Percentiles rank a stretch among this genome's conserved stretches.
phyloP scores from a whole-genome alignment of 1,139 yeast species.

The Taphrina betulina region DNA sequence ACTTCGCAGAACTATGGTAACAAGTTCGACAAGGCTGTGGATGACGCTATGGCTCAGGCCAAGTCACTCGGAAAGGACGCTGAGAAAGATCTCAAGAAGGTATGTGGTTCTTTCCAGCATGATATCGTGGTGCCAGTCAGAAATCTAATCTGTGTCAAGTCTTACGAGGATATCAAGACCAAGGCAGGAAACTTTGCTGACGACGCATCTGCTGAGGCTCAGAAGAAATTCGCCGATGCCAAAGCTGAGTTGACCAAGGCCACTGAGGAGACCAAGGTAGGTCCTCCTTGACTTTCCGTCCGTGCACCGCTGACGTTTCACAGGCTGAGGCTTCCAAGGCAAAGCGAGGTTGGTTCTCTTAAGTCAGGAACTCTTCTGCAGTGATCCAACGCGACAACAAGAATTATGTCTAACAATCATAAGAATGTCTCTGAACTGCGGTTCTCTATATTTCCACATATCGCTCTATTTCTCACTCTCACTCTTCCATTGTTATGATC shows the following conservation, averaged over 20 bases:
- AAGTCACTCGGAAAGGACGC: conserved; percentile 27
- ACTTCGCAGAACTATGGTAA: conserved; percentile 26
- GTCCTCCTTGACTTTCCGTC: neutral
- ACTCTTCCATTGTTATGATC: neutral
- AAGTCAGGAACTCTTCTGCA: too few species aligned
- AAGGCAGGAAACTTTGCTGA: conserved; percentile 22
- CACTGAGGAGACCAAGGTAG: conserved; percentile 14
- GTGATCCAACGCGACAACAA: too few species aligned
- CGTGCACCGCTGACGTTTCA: neutral
- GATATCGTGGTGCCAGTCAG: too few species aligned
- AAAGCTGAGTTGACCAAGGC: conserved; percentile 17
- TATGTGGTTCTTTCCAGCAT: too few species aligned
- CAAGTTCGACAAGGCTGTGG: conserved; percentile 31
- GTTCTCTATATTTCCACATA: too few species aligned
- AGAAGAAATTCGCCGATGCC: conserved; percentile 20
- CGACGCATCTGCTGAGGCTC: conserved; percentile 16
- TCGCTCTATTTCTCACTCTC: too few species aligned
- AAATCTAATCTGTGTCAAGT: too few species aligned
- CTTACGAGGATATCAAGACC: conserved; percentile 28
- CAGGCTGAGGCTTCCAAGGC: conserved; percentile 7
- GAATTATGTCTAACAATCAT: too few species aligned
- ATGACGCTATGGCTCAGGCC: conserved; percentile 29
- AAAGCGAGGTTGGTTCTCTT: conserved; percentile 18
- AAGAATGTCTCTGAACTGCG: too few species aligned
- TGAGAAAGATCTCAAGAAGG: conserved; percentile 29